These are phyloP conservation scores for Rhynchosporium agropyri DNA, from an alignment of 2,329 filamentous ascomycete species.

Conservation along the genomic window DNA sequence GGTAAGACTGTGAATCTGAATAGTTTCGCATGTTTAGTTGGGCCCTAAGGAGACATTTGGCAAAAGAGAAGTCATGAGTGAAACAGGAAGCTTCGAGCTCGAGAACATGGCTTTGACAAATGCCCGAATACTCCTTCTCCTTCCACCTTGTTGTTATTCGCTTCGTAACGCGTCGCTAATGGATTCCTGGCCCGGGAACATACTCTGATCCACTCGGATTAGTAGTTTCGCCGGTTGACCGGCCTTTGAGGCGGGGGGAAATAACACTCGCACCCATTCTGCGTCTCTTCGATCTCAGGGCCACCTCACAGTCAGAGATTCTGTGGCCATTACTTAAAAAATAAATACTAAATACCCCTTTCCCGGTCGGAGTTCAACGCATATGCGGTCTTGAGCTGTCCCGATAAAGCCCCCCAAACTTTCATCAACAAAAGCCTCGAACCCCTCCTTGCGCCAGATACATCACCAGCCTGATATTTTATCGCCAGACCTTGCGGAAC, in stretches of 20 bases:
- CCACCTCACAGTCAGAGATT: not conserved
- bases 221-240: too few species aligned
- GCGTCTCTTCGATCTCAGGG: not conserved
- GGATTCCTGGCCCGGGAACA: too few species aligned
- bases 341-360: not conserved
- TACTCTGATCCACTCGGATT: too few species aligned
- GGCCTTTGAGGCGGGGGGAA: not conserved
- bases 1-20: too few species aligned
- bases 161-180: too few species aligned
- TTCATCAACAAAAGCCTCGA: not conserved
- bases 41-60: too few species aligned
- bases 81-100: too few species aligned
- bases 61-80: too few species aligned
- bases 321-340: not conserved
- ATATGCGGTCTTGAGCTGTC: not conserved
- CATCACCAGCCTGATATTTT: not conserved
- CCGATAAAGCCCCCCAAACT: not conserved
- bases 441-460: slow-evolving; percentile 7
- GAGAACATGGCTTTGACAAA: too few species aligned
- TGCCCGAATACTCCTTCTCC: too few species aligned
- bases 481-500: not conserved
- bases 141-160: too few species aligned
- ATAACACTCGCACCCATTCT: slow-evolving; percentile 5
- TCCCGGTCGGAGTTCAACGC: not conserved
- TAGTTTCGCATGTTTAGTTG: too few species aligned